Base-by-base conservation (phyloP, 2,329 filamentous ascomycete species). In the Dactylellina drechsleri region DNA sequence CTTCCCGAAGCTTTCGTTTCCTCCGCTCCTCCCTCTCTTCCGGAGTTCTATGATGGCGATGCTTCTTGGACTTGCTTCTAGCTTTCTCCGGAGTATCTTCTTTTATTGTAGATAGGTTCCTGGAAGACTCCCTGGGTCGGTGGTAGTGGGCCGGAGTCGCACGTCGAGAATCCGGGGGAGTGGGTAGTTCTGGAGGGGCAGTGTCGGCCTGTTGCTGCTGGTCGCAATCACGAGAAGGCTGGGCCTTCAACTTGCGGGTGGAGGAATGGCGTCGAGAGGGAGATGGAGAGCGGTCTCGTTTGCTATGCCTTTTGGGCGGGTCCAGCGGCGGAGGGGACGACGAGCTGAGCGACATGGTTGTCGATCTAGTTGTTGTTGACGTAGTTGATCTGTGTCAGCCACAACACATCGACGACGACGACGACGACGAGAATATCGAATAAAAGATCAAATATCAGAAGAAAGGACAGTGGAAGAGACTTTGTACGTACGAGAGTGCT, bases 131-230 rank as follows among this genome's bases (percentile, higher is more conserved):
- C 45, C 68, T 66, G 28, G 68, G 68, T 61, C 68, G 60, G 23
- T 73, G 67, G 47, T 64, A 50, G 60, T 72, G 68, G 5, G 68
- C 68, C 5, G 68, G 68, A 41, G 68, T 73, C 23, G 60, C 61
- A 61, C 61, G 49, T 50, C 68, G 54, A 41, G 68, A 73, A 65
- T 73, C 68, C 52, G 68, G 68, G 28, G 68, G 68, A 41, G 68
- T 73, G 43, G 61, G 68, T 12, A 73, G 61, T 41, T 73, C 68
- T 13, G 60, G 68, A 60, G 47, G 56, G 20, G 23, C 53, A 41
- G 61, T 66, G 43, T 73, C 68, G 49, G 56, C 45, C 8, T 54
- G 66, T 7, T 40, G 53, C 15, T 56, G 36, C 12, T 28, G 15
- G 23, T 66, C 68, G 40, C 31, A 15, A 15, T 73, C 68, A 49